phyloP scores from a whole-genome alignment of 352 stramenopile genomes.

The Pythium insidiosum region DNA sequence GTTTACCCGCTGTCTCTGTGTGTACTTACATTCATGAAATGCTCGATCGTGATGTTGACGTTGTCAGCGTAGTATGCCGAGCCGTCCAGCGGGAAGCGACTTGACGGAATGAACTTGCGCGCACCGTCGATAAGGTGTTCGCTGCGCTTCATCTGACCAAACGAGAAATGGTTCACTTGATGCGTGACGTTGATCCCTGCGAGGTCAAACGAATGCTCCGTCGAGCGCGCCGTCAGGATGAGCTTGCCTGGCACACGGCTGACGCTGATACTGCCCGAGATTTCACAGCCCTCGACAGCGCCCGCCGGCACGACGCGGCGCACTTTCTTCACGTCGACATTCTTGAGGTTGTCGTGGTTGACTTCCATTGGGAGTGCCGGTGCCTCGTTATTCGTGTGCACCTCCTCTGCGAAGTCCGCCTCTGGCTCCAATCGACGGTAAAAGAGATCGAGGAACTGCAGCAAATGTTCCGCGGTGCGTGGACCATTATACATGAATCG shows the following conservation, averaged over 20 bases:
- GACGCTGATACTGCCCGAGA: slow-evolving; percentile 72
- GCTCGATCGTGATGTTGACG: slow-evolving; percentile 71
- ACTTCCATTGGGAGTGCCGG: slow-evolving; percentile 44
- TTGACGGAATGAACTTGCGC: slow-evolving; percentile 34
- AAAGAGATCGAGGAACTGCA: slow-evolving; percentile 81
- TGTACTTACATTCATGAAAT: slow-evolving; percentile 74
- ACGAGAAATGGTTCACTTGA: slow-evolving; percentile 78
- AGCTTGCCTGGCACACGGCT: slow-evolving; percentile 69
- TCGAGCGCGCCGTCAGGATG: slow-evolving; percentile 54
- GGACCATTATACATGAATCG: slow-evolving; percentile 80
- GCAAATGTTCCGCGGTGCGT: slow-evolving; percentile 56
- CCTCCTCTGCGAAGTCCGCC: slow-evolving; percentile 74
- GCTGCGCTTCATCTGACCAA: slow-evolving; percentile 61
- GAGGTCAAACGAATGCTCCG: slow-evolving; percentile 64
- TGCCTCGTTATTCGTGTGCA: slow-evolving; percentile 45
- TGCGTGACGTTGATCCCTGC: slow-evolving; percentile 56
- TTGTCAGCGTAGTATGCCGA: slow-evolving; percentile 42
- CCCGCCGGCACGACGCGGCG: slow-evolving; percentile 20
- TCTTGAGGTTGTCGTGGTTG: slow-evolving; percentile 42
- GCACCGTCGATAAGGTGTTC: slow-evolving; percentile 50
- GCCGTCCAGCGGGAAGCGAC: slow-evolving; percentile 57
- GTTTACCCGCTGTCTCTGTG: too few species aligned
- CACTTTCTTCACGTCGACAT: slow-evolving; percentile 40
- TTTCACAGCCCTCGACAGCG: slow-evolving; percentile 61
- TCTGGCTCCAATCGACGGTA: slow-evolving; percentile 73